A percentile compares a stretch with the other conserved stretches of the same genome.
Conservation (phyloP, 352 stramenopile species). For the Stramenopiles sp. region DNA sequence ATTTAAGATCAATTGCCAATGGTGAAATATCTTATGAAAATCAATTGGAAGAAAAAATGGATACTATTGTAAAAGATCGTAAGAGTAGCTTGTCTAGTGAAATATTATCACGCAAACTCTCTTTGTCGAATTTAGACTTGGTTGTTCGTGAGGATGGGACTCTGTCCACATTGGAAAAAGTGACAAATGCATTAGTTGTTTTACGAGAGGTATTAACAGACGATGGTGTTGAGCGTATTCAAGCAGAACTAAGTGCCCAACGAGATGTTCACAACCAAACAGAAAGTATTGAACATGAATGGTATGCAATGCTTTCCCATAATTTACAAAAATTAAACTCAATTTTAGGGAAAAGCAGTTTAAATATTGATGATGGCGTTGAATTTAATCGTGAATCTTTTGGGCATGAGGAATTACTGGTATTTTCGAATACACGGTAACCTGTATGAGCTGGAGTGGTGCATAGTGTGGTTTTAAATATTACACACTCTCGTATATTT, state of each 20-base stretch:
- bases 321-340: not conserved
- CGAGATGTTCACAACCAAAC: too few species aligned
- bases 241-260: not conserved
- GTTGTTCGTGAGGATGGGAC: not conserved
- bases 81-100: not conserved
- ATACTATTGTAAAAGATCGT: not conserved
- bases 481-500: too few species aligned
- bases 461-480: too few species aligned
- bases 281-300: not conserved
- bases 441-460: too few species aligned
- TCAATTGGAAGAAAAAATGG: not conserved
- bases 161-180: not conserved
- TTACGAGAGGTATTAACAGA: not conserved
- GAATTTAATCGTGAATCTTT: too few species aligned
- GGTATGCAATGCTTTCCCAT: not conserved
- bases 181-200: not conserved
- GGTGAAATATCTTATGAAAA: not conserved
- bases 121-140: not conserved
- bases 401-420: too few species aligned
- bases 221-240: not conserved
- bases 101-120: not conserved
- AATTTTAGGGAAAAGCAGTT: not conserved
- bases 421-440: too few species aligned
- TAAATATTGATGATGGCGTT: too few species aligned
- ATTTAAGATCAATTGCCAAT: not conserved